These are phyloP conservation scores for Globisporangium alternatum DNA, from an alignment of 352 stramenopile species.

Conservation along the genomic window DNA sequence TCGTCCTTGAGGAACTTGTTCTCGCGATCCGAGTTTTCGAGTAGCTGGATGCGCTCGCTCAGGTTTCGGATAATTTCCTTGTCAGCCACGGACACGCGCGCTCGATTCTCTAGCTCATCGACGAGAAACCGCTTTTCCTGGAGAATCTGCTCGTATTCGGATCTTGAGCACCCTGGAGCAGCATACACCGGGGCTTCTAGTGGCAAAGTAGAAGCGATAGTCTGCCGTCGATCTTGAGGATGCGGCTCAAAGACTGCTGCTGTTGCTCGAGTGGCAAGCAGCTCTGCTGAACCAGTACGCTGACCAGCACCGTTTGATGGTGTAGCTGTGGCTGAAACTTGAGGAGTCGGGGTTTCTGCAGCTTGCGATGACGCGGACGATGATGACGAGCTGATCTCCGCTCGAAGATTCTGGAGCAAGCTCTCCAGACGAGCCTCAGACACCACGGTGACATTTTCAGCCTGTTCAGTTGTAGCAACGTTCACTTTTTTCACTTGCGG, in stretches of 20 bases:
- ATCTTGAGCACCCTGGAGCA: conserved; percentile 10
- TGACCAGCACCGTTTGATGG: background rate
- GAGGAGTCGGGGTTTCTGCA: background rate
- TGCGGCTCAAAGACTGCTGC: background rate
- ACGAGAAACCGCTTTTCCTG: conserved; percentile 33
- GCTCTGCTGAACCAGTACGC: background rate
- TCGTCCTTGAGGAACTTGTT: conserved; percentile 58
- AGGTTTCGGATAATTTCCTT: conserved; percentile 38
- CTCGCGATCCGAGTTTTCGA: conserved; percentile 51
- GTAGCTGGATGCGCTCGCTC: conserved; percentile 33
- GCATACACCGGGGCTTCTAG: background rate
- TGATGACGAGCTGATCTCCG: conserved; percentile 16
- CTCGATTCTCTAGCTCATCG: conserved; percentile 21
- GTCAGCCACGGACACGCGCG: conserved; percentile 20
- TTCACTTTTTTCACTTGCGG: conserved; percentile 13
- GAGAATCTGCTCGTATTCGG: conserved; percentile 37
- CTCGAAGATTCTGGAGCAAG: conserved; percentile 16
- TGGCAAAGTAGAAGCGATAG: background rate
- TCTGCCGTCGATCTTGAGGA: conserved; percentile 7
- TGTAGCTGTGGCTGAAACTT: background rate
- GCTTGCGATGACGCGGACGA: background rate
- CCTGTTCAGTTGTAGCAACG: background rate
- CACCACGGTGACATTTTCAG: background rate
- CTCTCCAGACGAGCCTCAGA: conserved; percentile 5
- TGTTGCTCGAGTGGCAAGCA: background rate